Base-by-base conservation (phyloP, 345 rosid genomes). In the Geranium rotundifolium region DNA sequence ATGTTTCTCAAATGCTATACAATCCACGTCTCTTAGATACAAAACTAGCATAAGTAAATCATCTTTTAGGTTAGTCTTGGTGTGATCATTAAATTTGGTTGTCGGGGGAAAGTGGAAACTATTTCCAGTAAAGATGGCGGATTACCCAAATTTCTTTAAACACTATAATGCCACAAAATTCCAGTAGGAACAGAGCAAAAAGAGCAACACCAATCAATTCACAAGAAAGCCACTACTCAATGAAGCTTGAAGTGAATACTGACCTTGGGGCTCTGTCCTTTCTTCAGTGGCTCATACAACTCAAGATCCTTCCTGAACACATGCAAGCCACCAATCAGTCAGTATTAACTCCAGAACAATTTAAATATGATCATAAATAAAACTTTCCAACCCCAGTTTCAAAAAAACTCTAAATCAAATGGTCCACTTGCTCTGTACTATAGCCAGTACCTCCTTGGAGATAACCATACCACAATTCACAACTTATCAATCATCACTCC, bases 201-300 rank as follows among this genome's bases (percentile, higher is more conserved):
- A 31, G 50, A 41, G 14, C 10, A 5, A 9, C 46, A 29, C 7
- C 29, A 57, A 2, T 50, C 2, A 65, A 29, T 17, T 16, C 12
- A 19, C 12, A 10, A 18, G 12, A 64, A 7, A 3, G 61, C 10
- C 3, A 4, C 6, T 19, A 70, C 17, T 29, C 10, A 19, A 9
- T 15, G 8, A 19, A 59, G 7, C 9, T 55, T 3, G 27, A 13
- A 46, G 5, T 0, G 10, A 29, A 16, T 0, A 27, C 20, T 31
- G 20, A 90, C 96, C 97, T 93, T 88, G n/a, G 99, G 99, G 62
- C 81, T 80, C 73, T 93, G 99, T 60, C 82, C 87, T 73, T 75
- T 86, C 15, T 87, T 84, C 29, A 93, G 97, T 52, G 63, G 66
- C 19, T 68, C 82, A 72, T 74, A 93, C 81, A 88, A 27, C 30